Evolutionary conservation across 768 basidiomycete species (phyloP), one percentile per base, ranked within the genome.

Genomic region (Phylloporus rhodoxanthus): DNA sequence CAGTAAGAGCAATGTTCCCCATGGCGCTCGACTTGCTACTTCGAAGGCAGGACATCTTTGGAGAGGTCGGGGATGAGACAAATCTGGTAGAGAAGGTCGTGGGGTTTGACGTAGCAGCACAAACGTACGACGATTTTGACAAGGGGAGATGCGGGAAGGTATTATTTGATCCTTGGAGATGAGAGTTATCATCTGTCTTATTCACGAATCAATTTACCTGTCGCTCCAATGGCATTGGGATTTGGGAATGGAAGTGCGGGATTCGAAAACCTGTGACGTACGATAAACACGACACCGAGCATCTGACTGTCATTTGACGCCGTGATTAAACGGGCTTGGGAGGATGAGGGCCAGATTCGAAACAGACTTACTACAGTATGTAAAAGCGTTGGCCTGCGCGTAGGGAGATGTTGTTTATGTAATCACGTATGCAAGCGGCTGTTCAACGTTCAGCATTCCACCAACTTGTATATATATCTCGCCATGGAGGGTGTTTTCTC

Each of bases 1-100:
- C 87, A 14, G 86, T 87, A 5, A 79, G 84, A 13, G 80, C 87
- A 1, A 80, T 89, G 77, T 82, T 90, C 57, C 83, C 84, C 9
- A 65, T 77, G 49, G 88, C 87, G 2, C 74, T 86, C 34, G 82
- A 82, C 56, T 64, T 91, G 25, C 67, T 91, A 26, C 71, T 84
- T 39, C 80, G 81, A 58, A 71, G 83, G 28, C 84, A 84, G 59
- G 85, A 87, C 57, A 72, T 89, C 1, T 84, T 91, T 53, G 85
- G 84, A n/a, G 69, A 71, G n/a, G 74, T 88, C 0, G 87, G 87
- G 4, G 69, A 74, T 26, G 69, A 74, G 13, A 72, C 75, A 8
- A 83, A 81, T 51, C 68, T 90, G 28, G 78, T 90, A 37, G 87
- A 91, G 54, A 73, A 71, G 56, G 67, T 89, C n/a, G 80, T 87